phyloP scores from a whole-genome alignment of 805 yeast genomes.

The Spathaspora passalidarum region DNA sequence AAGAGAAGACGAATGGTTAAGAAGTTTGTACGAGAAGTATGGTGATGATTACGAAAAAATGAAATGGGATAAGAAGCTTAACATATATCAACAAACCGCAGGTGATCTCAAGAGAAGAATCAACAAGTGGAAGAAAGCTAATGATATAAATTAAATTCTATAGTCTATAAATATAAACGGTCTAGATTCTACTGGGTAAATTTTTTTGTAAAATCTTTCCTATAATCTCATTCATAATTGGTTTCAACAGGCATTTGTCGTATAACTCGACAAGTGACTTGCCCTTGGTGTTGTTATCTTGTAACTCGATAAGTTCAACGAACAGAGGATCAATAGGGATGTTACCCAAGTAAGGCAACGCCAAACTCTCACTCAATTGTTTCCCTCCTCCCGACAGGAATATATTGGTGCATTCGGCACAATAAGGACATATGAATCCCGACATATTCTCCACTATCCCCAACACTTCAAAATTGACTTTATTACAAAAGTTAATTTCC shows the following conservation, averaged over 20 bases:
- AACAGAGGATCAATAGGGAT: slow-evolving; percentile 93
- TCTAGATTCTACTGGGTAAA: slow-evolving; percentile 16
- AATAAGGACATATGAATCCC: slow-evolving; percentile 92
- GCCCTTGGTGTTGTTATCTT: slow-evolving; percentile 24
- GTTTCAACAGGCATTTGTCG: slow-evolving; percentile 32
- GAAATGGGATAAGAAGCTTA: slow-evolving; percentile 89
- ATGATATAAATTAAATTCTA: slow-evolving; percentile 20
- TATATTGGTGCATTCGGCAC: slow-evolving; percentile 88
- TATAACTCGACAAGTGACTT: slow-evolving; percentile 31
- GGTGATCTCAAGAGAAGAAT: slow-evolving; percentile 79
- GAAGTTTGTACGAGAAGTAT: slow-evolving; percentile 62
- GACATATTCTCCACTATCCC: slow-evolving; percentile 97
- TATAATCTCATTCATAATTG: slow-evolving; percentile 33
- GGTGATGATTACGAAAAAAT: slow-evolving; percentile 87
- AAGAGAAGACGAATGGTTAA: slow-evolving; percentile 75
- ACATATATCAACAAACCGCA: slow-evolving; percentile 77
- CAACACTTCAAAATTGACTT: slow-evolving; percentile 73
- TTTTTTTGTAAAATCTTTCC: slow-evolving; percentile 31
- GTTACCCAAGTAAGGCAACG: slow-evolving; percentile 72
- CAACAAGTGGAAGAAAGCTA: slow-evolving; percentile 60
- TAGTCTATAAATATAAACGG: not conserved
- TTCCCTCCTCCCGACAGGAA: slow-evolving; percentile 94
- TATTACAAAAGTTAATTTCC: slow-evolving; percentile 87
- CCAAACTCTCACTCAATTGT: slow-evolving; percentile 57
- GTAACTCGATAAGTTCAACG: slow-evolving; percentile 80